Percentiles rank a stretch among this genome's conserved stretches.
Conservation (phyloP, 1,284 basidiomycete genomes). For the Kwoniella shivajii region DNA sequence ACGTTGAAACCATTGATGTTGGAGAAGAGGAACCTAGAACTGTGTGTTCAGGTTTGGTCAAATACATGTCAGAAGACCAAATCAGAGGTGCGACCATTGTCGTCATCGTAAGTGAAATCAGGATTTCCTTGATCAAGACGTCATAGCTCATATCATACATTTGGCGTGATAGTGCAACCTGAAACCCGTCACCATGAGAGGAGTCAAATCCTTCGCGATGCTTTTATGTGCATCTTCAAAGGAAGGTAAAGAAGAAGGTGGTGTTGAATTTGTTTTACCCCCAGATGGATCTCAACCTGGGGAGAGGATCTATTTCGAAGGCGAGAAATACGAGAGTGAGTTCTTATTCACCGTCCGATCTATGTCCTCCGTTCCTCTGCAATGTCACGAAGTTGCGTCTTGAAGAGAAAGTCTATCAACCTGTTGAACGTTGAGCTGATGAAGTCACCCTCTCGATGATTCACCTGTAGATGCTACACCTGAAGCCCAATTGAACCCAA, state of each 20-base stretch:
- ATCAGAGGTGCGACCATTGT: slow-evolving; percentile 85
- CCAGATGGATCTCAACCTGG: slow-evolving; percentile 84
- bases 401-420: too few relatives aligned
- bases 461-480: slow-evolving; percentile 65
- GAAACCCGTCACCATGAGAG: slow-evolving; percentile 93
- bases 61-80: slow-evolving; percentile 91
- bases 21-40: slow-evolving; percentile 90
- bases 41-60: slow-evolving; percentile 90
- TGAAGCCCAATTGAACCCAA: slow-evolving; percentile 83
- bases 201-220: slow-evolving; percentile 95
- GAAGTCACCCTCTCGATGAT: neutral
- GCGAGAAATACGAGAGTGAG: slow-evolving; percentile 75
- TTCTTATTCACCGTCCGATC: slow-evolving; percentile 14
- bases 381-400: too few relatives aligned
- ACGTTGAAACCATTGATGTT: slow-evolving; percentile 89
- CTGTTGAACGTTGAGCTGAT: neutral
- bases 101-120: slow-evolving; percentile 66
- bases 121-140: neutral
- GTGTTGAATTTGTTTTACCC: slow-evolving; percentile 85
- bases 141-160: too few relatives aligned
- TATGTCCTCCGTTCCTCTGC: neutral
- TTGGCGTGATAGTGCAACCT: slow-evolving; percentile 65
- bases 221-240: slow-evolving; percentile 85
- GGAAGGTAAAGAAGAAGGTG: slow-evolving; percentile 86
- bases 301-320: slow-evolving; percentile 91